A percentile compares a stretch with the other conserved stretches of the same genome.
phyloP scores from a whole-genome alignment of 768 basidiomycete genomes.

The Gelatoporia subvermispora region DNA sequence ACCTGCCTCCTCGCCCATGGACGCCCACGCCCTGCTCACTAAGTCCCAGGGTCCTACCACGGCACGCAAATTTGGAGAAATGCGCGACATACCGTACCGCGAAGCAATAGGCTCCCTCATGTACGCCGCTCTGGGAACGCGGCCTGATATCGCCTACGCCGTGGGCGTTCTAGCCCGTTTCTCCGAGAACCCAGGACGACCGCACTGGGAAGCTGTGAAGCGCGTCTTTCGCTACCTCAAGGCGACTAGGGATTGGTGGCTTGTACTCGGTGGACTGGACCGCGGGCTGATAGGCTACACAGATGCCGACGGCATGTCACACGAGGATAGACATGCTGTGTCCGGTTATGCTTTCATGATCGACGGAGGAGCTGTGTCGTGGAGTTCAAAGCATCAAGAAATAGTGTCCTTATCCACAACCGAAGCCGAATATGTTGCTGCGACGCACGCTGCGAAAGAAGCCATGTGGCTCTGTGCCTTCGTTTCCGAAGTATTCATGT shows the following conservation, averaged over 20 bases:
- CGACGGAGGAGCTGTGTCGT: slow-evolving; percentile 32
- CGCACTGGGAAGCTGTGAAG: slow-evolving; percentile 19
- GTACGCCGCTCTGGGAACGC: slow-evolving; percentile 18
- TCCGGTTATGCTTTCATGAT: slow-evolving; percentile 29
- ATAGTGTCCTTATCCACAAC: too few relatives aligned
- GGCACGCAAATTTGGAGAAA: background rate
- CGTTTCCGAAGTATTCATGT: too few relatives aligned
- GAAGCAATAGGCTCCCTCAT: slow-evolving; percentile 24
- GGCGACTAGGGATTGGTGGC: too few relatives aligned
- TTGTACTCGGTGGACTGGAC: too few relatives aligned
- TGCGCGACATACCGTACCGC: slow-evolving; percentile 10
- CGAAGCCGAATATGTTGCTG: too few relatives aligned
- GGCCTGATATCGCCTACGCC: too few relatives aligned
- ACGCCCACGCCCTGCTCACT: slow-evolving; percentile 2
- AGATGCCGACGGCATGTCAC: too few relatives aligned
- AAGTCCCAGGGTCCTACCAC: slow-evolving; percentile 2
- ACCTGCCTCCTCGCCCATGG: slow-evolving; percentile 15
- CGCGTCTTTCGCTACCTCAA: slow-evolving; percentile 16
- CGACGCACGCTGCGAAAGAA: too few relatives aligned
- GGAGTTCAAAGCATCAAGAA: slow-evolving; percentile 36
- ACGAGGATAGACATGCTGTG: slow-evolving; percentile 12
- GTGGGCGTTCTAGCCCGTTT: slow-evolving; percentile 27
- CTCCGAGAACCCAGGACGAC: slow-evolving; percentile 13
- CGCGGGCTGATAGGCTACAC: too few relatives aligned
- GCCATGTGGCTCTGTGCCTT: too few relatives aligned